Base-by-base conservation (phyloP, 768 basidiomycete genomes). In the Gautieria morchelliformis region DNA sequence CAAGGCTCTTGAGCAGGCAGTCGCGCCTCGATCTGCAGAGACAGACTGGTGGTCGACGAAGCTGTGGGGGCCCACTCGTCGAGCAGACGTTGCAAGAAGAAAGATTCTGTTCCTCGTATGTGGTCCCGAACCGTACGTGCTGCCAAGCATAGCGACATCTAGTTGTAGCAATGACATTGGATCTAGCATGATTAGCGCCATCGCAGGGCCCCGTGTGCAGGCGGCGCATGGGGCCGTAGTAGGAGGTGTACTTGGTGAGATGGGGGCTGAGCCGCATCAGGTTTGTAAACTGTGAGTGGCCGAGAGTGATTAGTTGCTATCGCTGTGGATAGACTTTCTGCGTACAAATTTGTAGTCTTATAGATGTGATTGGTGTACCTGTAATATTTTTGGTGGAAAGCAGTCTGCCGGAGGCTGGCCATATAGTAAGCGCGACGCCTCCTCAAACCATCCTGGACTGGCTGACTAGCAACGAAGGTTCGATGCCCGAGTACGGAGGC, bases 71-170 rank as follows among this genome's bases (percentile, higher is more conserved):
- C 22, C 59, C 44, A 20, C 58, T 47, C 52, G 52, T 35, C 32
- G 58, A 33, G 45, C 55, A 56, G 39, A 58, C 53, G 27, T 57
- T 64, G 56, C 44, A 52, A 62, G 40, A 60, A 17, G 39, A 40
- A 79, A 72, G 46, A 70, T 75, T 6, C 66, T 92, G 56, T 85
- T 92, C 65, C 69, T 93, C 11, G 79, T 93, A 4, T 93, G 87
- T 68, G 91, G 90, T 27, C 90, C 90, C n/a, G 86, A 91, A 60
- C 76, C 76, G 90, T 91, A 68, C 64, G 84, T 69, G 24, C 57
- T 53, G 56, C 19, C 39, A 61, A 37, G 22, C 6, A 7, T 10
- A 10, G 15, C 5, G 19, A 49, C 7, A 45, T 8, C 32, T 53
- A 19, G 48, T 59, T 59, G 33, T 6, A n/a, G n/a, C n/a, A 19